These are phyloP conservation scores for Luvunga scandens DNA, from an alignment of 345 rosid species.

Conservation along the genomic window DNA sequence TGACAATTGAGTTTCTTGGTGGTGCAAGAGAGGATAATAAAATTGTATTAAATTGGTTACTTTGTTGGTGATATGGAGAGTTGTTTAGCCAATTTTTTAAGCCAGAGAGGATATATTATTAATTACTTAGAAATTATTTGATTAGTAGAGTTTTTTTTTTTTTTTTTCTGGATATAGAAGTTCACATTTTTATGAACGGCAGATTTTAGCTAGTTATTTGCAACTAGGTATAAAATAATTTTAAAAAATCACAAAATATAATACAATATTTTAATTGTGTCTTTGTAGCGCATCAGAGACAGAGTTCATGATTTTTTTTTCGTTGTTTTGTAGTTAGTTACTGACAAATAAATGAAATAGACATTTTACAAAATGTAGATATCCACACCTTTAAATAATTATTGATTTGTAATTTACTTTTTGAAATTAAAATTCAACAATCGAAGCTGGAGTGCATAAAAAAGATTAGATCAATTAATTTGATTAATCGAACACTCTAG, in stretches of 20 bases:
- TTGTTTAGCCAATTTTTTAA: background rate
- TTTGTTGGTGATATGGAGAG: background rate
- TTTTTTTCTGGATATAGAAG: too few species aligned
- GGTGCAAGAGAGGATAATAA: background rate
- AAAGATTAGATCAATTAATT: background rate
- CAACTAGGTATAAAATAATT: too few species aligned
- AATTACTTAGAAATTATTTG: background rate
- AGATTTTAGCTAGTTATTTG: too few species aligned
- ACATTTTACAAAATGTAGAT: too few species aligned
- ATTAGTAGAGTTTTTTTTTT: background rate
- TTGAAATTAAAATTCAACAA: background rate
- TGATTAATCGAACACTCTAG: background rate
- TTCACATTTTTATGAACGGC: too few species aligned
- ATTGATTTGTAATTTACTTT: background rate
- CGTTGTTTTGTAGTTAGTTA: too few species aligned
- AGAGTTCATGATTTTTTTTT: too few species aligned
- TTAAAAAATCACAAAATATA: too few species aligned
- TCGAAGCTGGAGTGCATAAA: background rate
- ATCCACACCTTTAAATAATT: too few species aligned
- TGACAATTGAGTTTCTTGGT: background rate
- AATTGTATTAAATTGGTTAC: background rate
- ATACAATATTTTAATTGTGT: too few species aligned
- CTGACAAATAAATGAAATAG: accelerated
- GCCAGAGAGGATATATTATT: background rate
- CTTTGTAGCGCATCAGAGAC: too few species aligned